Base-by-base conservation (phyloP, 495 filamentous ascomycete genomes). In the Tuber calosporum region DNA sequence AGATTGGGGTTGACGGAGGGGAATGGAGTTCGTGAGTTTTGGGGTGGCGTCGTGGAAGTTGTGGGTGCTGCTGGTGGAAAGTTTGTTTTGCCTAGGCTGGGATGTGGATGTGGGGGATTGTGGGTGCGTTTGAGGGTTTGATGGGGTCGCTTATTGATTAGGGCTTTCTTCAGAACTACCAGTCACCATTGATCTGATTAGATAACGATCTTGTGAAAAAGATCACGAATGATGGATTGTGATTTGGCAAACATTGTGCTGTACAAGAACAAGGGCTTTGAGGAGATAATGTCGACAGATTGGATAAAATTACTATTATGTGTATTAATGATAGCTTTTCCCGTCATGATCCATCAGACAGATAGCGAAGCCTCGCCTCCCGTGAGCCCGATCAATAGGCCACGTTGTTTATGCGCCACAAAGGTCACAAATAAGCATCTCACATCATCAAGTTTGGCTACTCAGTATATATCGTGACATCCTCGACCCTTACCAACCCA, bases 401-500 rank as follows among this genome's bases (percentile, higher is more conserved):
- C 1, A 4, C 13, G 13, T 5, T 34, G 17, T 34, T 34, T 17
- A 17, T 34, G 26, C 26, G 11, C 13, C 13, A 34, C 8, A 13
- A 2, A 26, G 13, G 53, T 17, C 26, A 34, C 26, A 17, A 17
- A 11, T 5, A 62, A 62, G 30, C 9, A 1, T 58, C 11, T 58
- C 9, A 15, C 15, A 19, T 62, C 22, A 15, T 19, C 26, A 39
- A 41, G 42, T 13, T n/a, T 13, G 17, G 11, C 22, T 70, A 22
- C 66, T 40, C 20, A 0, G 38, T 69, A 66, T 74, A 86, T 41
- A 87, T 81, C 17, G 87, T 86, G 68, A 92, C 72, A 86, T 92
- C 89, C 81, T 92, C 88, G n/a, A 91, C 86, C 75, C 90, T 86
- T 40, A 91, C 77, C 73, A 92, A 81, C 19, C 90, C 90, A 81